Evolutionary conservation across 2,329 filamentous ascomycete species (phyloP), one percentile per base, ranked within the genome.

Genomic region (Alternaria viburni): DNA sequence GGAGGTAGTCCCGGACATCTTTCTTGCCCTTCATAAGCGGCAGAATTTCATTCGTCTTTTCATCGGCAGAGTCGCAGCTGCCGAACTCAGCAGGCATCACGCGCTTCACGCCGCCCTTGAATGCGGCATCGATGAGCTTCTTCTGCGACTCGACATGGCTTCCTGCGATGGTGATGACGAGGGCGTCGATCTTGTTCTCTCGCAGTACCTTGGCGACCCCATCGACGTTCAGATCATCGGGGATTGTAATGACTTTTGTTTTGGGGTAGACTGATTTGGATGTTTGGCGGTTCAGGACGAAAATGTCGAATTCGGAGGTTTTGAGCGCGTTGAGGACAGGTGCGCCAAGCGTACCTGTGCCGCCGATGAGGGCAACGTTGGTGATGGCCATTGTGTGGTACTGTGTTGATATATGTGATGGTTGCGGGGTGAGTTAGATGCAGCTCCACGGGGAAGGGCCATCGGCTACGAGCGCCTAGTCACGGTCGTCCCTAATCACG

Each of bases 41-140:
- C 1, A 90, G 79, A 1, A 83, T 70, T 19, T 80, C 74, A 41
- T 79, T 78, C 55, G 65, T 83, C 70, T 59, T 78, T 66, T 59
- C 77, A 74, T 74, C 82, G 45, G 74, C 82, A 60, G 71, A 82
- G 66, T 79, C 84, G 69, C 80, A 82, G 59, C 75, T 78, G 11
- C 80, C 84, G 65, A 86, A 91, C 60, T 91, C 89, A 17, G 87
- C 86, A 1, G 88, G 87, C 8, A 89, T 86, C 66, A 89, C 87
- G 6, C 87, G 83, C 65, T 85, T 85, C 6, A 91, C 88, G 1
- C 87, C 86, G 1, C 86, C 86, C 3, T 83, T 81, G 50, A 87
- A 79, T 8, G 87, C 86, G 1, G 89, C 89, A 25, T 90, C 84
- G 54, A 90, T 82, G 21, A 90, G 80, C 10, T 77, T 77, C 59